Evolutionary conservation across 306 rosid species (phyloP).

Genomic region (Dryas drummondii): DNA sequence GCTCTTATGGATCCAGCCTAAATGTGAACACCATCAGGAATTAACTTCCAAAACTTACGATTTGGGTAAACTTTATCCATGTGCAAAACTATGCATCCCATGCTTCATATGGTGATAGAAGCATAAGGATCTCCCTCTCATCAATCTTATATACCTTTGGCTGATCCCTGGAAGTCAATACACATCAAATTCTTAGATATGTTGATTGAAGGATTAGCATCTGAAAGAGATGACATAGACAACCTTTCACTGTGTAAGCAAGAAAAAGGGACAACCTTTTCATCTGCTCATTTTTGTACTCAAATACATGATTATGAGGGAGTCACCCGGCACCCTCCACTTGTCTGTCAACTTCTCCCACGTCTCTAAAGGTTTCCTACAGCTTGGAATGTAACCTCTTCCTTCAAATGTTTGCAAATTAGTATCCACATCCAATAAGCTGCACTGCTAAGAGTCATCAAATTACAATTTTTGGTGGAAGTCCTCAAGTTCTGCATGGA

Average conservation of each 20-base stretch:
- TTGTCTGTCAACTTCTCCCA: not conserved
- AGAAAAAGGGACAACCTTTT: not conserved
- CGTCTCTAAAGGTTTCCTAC: not conserved
- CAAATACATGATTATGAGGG: not conserved
- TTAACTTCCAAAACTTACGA: not conserved
- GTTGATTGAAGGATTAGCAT: not conserved
- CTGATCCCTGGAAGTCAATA: not conserved
- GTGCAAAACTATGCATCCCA: not conserved
- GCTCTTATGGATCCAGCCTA: not conserved
- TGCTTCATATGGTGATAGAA: not conserved
- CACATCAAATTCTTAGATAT: not conserved
- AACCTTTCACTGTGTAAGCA: not conserved
- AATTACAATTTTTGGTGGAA: not conserved
- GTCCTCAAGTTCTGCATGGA: not conserved
- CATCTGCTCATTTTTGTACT: not conserved
- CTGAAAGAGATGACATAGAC: not conserved
- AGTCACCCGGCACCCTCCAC: not conserved
- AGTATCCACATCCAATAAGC: too few relatives aligned
- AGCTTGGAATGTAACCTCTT: too few relatives aligned
- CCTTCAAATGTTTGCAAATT: too few relatives aligned
- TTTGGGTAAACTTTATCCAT: not conserved
- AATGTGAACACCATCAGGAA: not conserved
- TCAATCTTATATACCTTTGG: not conserved
- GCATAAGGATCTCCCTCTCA: not conserved
- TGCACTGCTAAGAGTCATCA: not conserved